These are phyloP conservation scores for Pseudoturritis turrita DNA, from an alignment of 345 rosid genomes.

Conservation along the genomic window DNA sequence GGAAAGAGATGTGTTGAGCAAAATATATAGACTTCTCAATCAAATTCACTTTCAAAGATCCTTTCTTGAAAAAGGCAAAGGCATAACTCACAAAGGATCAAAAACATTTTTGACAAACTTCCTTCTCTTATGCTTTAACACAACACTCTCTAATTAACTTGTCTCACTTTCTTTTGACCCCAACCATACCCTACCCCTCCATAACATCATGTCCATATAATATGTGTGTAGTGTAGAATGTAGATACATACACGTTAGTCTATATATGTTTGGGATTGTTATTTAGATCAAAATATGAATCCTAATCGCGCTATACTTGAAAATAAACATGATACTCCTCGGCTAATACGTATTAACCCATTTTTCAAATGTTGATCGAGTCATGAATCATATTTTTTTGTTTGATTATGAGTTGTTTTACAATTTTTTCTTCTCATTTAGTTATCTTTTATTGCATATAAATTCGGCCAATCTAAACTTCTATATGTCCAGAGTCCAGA, in stretches of 20 bases:
- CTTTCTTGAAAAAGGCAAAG: conserved; percentile 38
- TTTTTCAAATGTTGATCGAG: background rate
- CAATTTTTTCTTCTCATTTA: background rate
- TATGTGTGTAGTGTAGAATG: background rate
- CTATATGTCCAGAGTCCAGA: no score
- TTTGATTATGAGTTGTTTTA: background rate
- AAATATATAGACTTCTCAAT: conserved; percentile 22
- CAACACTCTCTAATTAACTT: conserved; percentile 18
- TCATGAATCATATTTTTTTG: background rate
- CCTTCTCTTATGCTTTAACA: conserved; percentile 19
- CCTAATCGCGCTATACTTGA: background rate
- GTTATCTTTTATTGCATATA: background rate
- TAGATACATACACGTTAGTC: background rate
- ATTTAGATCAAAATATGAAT: background rate
- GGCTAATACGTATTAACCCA: background rate
- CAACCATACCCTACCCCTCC: conserved; percentile 18
- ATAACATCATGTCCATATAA: conserved; percentile 4
- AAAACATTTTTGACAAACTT: conserved; percentile 19
- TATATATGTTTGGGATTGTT: background rate
- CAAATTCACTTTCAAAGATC: conserved; percentile 33
- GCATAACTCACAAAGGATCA: conserved; percentile 33
- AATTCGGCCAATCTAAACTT: no score
- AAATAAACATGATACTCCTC: background rate
- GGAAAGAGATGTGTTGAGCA: conserved; percentile 28
- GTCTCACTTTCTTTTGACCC: conserved; percentile 35